Conservation (phyloP, 805 yeast genomes). For the Myxozyma udenii region DNA sequence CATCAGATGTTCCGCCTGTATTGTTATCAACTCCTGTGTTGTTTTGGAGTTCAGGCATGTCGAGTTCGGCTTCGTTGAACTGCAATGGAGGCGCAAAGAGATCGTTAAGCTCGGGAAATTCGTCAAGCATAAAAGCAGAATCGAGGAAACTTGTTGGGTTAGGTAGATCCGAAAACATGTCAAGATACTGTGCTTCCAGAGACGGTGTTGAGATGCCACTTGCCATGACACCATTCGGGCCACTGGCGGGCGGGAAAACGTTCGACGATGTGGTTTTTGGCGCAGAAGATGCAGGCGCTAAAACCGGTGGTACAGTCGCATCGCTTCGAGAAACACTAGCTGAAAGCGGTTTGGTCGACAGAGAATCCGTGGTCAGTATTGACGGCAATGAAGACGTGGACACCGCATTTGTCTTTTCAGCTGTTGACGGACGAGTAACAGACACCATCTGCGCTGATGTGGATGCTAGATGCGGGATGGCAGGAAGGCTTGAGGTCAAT, state of each 20-base stretch:
- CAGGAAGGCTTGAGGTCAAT: neutral
- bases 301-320: neutral
- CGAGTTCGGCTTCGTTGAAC: conserved; percentile 11
- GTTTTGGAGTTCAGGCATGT: neutral
- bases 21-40: neutral
- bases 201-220: neutral
- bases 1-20: too few species aligned
- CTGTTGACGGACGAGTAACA: neutral
- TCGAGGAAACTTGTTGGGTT: conserved; percentile 38
- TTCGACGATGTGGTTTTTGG: neutral
- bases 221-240: too few species aligned
- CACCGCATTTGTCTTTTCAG: neutral
- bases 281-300: neutral
- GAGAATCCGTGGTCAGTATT: neutral
- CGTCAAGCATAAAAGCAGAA: conserved; percentile 33
- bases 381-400: neutral
- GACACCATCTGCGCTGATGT: neutral
- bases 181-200: conserved; percentile 34
- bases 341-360: too few species aligned
- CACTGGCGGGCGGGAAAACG: neutral
- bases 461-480: neutral
- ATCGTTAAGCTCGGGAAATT: conserved; percentile 26
- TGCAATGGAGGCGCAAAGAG: conserved; percentile 17
- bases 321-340: too few species aligned
- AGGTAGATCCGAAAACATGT: conserved; percentile 39